Evolutionary conservation across 768 basidiomycete genomes (phyloP), one percentile per base, ranked within the genome.

Genomic region (Suillus spraguei): DNA sequence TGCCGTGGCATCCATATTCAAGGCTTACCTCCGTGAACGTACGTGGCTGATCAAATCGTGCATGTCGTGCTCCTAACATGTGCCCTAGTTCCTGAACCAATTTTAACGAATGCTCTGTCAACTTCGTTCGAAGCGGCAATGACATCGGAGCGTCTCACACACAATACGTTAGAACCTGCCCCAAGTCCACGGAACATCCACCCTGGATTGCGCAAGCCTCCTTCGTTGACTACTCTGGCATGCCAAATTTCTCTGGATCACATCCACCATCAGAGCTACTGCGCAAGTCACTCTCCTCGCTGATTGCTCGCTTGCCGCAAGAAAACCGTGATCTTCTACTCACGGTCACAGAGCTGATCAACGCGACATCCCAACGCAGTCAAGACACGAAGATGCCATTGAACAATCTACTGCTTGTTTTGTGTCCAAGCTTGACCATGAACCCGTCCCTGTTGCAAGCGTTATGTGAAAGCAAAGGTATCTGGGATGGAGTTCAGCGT

Each of bases 21-120:
- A 97, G 75, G 90, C 93, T 1, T 98, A 88, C 74, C 80, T 98
- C 49, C 90, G 96, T 62, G 95, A 97, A 83, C 79, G 95, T 97
- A 77, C 80, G 95, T 83, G 52, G 10, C 58, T 69, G 33, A 33
- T 54, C 58, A 60, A 36, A 16, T 64, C 39, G 24, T 17, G 55
- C 49, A 62, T 62, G 5, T 20, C 55, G 56, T 8, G n/a, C 46
- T 38, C 47, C 16, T 56, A 52, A 59, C 41, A 53, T 49, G 28
- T 63, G 11, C 49, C 63, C 32, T 68, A 97, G 95, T 98, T 44
- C 96, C 95, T 1, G 90, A 93, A 65, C 87, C 90, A 0, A 88
- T 97, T 58, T 76, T 98, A 64, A 98, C 95, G 5, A 81, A 84
- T 38, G 79, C 80, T 17, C 81, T 96, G 8, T 77, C 83, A 35